Conservation (phyloP, 208 protist species). For the Trichomonas tenax region DNA sequence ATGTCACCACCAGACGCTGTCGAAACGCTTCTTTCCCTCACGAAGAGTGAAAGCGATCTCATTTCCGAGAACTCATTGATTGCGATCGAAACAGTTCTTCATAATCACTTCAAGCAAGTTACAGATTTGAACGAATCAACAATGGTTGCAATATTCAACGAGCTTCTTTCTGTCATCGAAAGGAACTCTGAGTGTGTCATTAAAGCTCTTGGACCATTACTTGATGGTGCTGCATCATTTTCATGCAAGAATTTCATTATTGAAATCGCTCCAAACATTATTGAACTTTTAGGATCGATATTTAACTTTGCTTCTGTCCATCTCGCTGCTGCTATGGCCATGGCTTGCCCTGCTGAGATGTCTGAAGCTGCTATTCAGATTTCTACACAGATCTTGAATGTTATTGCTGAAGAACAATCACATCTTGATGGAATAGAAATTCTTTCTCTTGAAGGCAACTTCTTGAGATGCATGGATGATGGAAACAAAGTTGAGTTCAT, state of each 20-base stretch:
- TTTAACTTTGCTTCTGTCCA: not conserved
- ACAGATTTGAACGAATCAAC: not conserved
- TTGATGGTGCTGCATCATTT: not conserved
- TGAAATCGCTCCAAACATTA: not conserved
- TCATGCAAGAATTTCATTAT: not conserved
- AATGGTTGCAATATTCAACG: not conserved
- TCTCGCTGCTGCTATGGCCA: not conserved
- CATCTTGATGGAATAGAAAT: not conserved
- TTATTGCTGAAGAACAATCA: not conserved
- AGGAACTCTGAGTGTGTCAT: not conserved
- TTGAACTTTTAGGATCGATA: not conserved
- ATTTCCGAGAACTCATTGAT: not conserved
- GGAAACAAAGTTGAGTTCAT: not conserved
- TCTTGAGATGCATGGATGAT: not conserved
- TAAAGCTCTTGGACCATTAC: not conserved
- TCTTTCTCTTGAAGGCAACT: not conserved
- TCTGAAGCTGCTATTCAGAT: not conserved
- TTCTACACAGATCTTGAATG: not conserved
- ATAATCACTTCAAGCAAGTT: not conserved
- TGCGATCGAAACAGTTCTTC: not conserved
- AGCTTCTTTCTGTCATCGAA: not conserved
- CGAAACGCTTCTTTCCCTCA: not conserved
- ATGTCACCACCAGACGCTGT: not conserved
- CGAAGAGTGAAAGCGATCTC: not conserved
- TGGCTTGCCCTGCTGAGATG: not conserved